phyloP scores from a whole-genome alignment of 2,329 filamentous ascomycete species.

The Cladosporium sp. region DNA sequence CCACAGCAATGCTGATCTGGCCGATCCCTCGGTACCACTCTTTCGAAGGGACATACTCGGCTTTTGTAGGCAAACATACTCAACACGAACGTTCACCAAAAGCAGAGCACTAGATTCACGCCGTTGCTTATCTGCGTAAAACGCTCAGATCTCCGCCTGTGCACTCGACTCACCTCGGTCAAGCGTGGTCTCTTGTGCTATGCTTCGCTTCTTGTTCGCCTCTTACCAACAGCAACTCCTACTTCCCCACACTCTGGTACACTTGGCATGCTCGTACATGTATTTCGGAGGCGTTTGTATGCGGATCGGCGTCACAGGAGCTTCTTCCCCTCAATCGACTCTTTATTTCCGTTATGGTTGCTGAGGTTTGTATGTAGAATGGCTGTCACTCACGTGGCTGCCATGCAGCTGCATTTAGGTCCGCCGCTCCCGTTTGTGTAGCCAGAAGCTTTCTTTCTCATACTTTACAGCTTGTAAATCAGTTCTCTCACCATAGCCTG shows the following conservation, averaged over 20 bases:
- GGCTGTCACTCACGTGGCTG: conserved; percentile 8
- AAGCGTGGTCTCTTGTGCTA: not conserved
- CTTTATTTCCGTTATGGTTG: not conserved
- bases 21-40: not conserved
- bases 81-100: not conserved
- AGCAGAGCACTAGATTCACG: not conserved
- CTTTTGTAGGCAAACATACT: not conserved
- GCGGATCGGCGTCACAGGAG: conserved; percentile 13
- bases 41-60: not conserved
- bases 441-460: not conserved
- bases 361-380: no score
- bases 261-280: conserved; percentile 12
- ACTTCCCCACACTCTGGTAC: not conserved
- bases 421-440: not conserved
- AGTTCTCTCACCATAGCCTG: not conserved
- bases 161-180: not conserved
- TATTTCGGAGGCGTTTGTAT: not conserved
- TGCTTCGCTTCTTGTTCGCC: not conserved
- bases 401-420: conserved; percentile 1
- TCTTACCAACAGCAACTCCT: not conserved
- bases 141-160: not conserved
- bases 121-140: not conserved
- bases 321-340: conserved; percentile 17
- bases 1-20: not conserved
- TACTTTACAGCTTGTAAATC: not conserved